Conservation (phyloP, 306 rosid genomes). For the Cucumis sativus region DNA sequence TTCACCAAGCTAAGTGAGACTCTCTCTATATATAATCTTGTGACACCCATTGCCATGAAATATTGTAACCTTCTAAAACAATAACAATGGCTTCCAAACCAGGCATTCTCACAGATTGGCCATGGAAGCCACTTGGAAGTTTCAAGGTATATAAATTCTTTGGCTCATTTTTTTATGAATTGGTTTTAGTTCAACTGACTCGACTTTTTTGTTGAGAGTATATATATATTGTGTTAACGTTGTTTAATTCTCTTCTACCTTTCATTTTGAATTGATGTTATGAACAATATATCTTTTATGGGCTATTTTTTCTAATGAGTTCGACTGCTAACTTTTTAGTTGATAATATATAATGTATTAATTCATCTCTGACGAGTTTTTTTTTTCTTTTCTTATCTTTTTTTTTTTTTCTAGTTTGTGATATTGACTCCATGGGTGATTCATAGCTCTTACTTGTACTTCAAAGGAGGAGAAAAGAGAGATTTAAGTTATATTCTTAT, state of each 20-base stretch:
- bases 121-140: constrained; percentile 50
- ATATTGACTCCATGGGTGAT: constrained; percentile 22
- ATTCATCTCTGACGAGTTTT: background rate
- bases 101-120: constrained; percentile 58
- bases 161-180: too few species aligned
- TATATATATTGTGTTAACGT: too few species aligned
- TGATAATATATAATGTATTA: too few species aligned
- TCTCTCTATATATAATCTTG: background rate
- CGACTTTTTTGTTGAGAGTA: too few species aligned
- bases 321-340: too few species aligned
- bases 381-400: background rate
- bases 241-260: too few species aligned
- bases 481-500: constrained; percentile 12
- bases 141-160: constrained; percentile 24
- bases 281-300: background rate
- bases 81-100: constrained; percentile 45
- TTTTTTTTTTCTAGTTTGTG: background rate
- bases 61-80: background rate
- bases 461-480: constrained; percentile 9
- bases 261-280: background rate
- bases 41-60: background rate
- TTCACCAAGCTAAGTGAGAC: background rate
- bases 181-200: too few species aligned
- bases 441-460: constrained; percentile 9
- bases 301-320: too few species aligned